A percentile compares a stretch with the other conserved stretches of the same genome.
phyloP scores from a whole-genome alignment of 2,329 filamentous ascomycete genomes.

The Pestalotiopsis fici region DNA sequence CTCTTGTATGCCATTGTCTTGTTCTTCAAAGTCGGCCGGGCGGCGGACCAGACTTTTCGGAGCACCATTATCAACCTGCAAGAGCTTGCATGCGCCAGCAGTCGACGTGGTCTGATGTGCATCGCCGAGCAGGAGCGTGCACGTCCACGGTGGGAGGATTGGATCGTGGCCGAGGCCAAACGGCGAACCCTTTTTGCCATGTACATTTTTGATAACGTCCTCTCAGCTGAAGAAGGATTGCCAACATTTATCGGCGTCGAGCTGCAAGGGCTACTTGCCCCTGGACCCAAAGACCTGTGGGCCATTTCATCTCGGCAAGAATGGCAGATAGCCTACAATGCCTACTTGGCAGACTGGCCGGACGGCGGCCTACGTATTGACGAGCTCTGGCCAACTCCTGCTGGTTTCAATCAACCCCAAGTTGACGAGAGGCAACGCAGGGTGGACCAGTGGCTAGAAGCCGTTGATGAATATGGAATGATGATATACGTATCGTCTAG shows the following conservation, averaged over 20 bases:
- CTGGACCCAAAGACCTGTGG: conserved; percentile 45
- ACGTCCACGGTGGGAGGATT: conserved; percentile 51
- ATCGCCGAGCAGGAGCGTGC: conserved; percentile 36
- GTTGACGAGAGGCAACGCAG: conserved; percentile 33
- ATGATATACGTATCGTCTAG: conserved; percentile 52
- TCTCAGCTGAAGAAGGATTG: conserved; percentile 41
- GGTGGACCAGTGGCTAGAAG: conserved; percentile 50
- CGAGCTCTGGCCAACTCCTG: conserved; percentile 49
- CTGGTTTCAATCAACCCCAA: conserved; percentile 27
- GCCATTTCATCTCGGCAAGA: conserved; percentile 29
- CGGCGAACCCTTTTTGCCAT: conserved; percentile 51
- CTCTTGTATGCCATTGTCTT: conserved; percentile 54
- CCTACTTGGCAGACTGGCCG: conserved; percentile 41
- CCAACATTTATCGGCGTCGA: conserved; percentile 52
- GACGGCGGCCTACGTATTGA: conserved; percentile 44
- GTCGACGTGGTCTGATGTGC: conserved; percentile 43
- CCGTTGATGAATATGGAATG: conserved; percentile 53
- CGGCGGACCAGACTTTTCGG: conserved; percentile 33
- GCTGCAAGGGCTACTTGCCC: conserved; percentile 42
- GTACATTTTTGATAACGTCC: conserved; percentile 54
- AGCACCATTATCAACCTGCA: conserved; percentile 51
- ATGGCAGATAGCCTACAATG: conserved; percentile 47
- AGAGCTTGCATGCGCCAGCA: conserved; percentile 44
- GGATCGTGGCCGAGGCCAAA: conserved; percentile 55
- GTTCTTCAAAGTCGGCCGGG: conserved; percentile 31